phyloP scores from a whole-genome alignment of 2,329 filamentous ascomycete genomes.

The Sclerotinia sclerotiorum region DNA sequence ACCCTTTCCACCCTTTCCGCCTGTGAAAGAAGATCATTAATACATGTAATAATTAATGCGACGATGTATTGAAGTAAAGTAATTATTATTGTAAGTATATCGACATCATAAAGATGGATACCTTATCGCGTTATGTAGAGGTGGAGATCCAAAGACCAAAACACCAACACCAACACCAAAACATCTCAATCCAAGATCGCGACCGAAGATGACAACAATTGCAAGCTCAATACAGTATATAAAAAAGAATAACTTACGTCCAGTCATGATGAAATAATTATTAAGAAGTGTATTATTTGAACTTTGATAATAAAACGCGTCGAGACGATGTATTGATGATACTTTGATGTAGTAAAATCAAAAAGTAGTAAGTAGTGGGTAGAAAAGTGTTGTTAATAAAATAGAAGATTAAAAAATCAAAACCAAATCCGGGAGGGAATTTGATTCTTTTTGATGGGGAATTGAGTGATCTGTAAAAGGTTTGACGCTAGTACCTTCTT shows the following conservation, averaged over 20 bases:
- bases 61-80: conserved; percentile 60
- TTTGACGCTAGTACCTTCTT: conserved; percentile 16
- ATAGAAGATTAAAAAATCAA: not conserved
- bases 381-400: conserved; percentile 21
- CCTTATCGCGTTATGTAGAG: conserved; percentile 21
- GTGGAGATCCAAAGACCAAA: not conserved
- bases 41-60: not conserved
- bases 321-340: conserved; percentile 27
- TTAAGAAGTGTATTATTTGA: conserved; percentile 35
- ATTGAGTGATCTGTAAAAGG: conserved; percentile 11
- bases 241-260: conserved; percentile 49
- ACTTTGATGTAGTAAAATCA: conserved; percentile 2
- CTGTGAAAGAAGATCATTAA: conserved; percentile 25
- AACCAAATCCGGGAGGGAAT: conserved; percentile 1
- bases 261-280: conserved; percentile 53
- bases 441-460: conserved; percentile 13
- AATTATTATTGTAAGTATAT: conserved; percentile 8
- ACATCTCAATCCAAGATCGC: conserved; percentile 7
- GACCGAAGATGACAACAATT: conserved; percentile 46
- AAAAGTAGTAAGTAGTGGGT: not conserved
- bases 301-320: conserved; percentile 26
- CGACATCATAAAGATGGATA: conserved; percentile 13
- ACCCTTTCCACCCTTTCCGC: conserved; percentile 77
- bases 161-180: conserved; percentile 8
- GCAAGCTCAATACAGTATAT: conserved; percentile 20